A percentile compares a stretch with the other conserved stretches of the same genome.
Evolutionary conservation across 768 basidiomycete species (phyloP).

Genomic region (Xerocomellus amylosporus): DNA sequence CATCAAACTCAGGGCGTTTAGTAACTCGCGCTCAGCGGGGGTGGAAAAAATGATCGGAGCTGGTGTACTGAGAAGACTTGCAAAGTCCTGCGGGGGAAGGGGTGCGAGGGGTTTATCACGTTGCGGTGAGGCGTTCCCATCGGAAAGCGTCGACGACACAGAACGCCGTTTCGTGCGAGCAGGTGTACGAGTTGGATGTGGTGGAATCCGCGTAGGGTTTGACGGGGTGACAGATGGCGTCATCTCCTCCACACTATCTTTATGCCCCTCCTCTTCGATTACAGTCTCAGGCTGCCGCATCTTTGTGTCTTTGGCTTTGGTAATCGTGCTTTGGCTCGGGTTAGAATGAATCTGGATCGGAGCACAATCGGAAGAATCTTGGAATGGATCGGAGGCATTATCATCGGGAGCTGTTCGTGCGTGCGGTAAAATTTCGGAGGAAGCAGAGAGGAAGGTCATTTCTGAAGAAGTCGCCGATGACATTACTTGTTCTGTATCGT

Average conservation of each 20-base stretch:
- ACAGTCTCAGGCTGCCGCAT: constrained; percentile 47
- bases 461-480: constrained; percentile 49
- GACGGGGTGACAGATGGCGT: constrained; percentile 23
- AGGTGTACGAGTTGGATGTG: constrained; percentile 80
- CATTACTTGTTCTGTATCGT: constrained; percentile 32
- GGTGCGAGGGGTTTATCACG: constrained; percentile 44
- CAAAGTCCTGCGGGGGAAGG: constrained; percentile 53
- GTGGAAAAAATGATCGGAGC: constrained; percentile 88
- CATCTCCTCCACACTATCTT: constrained; percentile 1
- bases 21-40: constrained; percentile 70
- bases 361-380: constrained; percentile 17
- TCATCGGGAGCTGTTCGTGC: constrained; percentile 60
- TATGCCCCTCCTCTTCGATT: constrained; percentile 46
- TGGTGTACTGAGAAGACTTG: constrained; percentile 57
- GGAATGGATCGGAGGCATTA: constrained; percentile 41
- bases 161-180: constrained; percentile 94
- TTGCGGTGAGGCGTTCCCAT: constrained; percentile 50
- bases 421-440: constrained; percentile 50
- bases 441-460: constrained; percentile 52
- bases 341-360: constrained; percentile 45
- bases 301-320: constrained; percentile 40
- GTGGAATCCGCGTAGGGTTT: constrained; percentile 39
- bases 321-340: constrained; percentile 59
- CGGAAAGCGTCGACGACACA: constrained; percentile 82
- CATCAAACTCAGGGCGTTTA: constrained; percentile 68